Evolutionary conservation across 768 basidiomycete species (phyloP), one percentile per base, ranked within the genome.

Genomic region (Russula abietina): DNA sequence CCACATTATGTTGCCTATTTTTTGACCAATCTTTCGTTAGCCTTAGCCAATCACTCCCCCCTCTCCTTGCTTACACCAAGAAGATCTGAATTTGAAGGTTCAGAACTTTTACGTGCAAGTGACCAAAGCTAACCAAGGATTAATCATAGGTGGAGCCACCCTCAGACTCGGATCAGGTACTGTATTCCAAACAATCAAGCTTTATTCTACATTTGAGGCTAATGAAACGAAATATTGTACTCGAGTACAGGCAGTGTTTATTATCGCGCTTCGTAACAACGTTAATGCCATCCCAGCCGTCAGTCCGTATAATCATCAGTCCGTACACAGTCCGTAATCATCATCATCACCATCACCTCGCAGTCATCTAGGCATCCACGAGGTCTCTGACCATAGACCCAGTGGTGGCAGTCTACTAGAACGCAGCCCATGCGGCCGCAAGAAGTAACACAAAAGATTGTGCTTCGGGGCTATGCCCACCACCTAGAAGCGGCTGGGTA

Each of bases 361-460:
- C 17, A n/a, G 43, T 49, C 36, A 28, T 57, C 33, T 12, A 36
- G 1, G 7, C 7, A 12, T 58, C 57, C 19, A 46, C 14, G 26
- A 9, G 19, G 24, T 39, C 48, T 4, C 33, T 3, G 38, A 4
- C 38, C 5, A 30, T 5, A 30, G 32, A 26, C 28, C 9, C 7
- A 6, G 11, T 22, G 28, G 36, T 24, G 22, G 33, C 12, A 9
- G 17, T n/a, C 30, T 55, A 55, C 28, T 54, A 64, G n/a, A 46
- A 46, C 33, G 36, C 63, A 17, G 54, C 52, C 62, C 66, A 68
- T 55, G 66, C 69, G 11, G 60, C 59, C 10, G 61, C 57, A n/a
- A 68, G 61, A 17, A 68, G 59, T n/a, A 68, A 19, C 46, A 66
- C 65, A 52, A 68, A 68, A 14, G 67, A 68, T 59, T 66, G 67